Base-by-base conservation (phyloP, 139 green algal species). In the Closterium sp. region DNA sequence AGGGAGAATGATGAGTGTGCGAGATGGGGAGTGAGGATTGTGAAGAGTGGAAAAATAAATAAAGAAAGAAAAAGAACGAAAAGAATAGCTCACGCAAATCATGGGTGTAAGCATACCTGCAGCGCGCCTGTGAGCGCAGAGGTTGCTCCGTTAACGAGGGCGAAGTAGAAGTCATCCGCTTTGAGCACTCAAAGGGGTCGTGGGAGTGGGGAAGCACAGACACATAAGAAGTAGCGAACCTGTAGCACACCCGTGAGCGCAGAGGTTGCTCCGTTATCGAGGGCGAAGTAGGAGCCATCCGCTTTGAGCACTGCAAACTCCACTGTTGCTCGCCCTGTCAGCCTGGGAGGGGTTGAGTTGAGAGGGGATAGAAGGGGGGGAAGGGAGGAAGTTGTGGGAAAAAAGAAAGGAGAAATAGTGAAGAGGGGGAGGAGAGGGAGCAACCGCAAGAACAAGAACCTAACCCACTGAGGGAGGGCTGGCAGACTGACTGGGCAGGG, bases 271-370 rank as follows among this genome's bases (percentile, higher is more conserved):
- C 91, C 91, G 25, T 91, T 92, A 21, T 87, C 23, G 3, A 94
- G n/a, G 55, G 55, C 69, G 55, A 95, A 93, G 33, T 30, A 34
- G 4, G 19, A 32, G 33, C 85, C 83, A 33, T 92, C 91, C 84
- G 55, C 91, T 81, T 87, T 92, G 33, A 36, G 32, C 25, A 95
- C 28, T 34, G 85, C 91, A 28, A 95, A 43, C 91, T 92, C 86
- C 34, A 93, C 93, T 23, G 81, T 83, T 23, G 93, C 93, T 25
- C 92, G n/a, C 7, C 93, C 93, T 10, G 89, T 94, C 55, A 55
- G 36, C 36, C 36, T 55, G 36, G 36, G 36, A 94, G 2, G 90
- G 7, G 86, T 34, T 3, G 86, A 34, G 5, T 19, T 4, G 36
- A 69, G 86, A 7, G 36, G 6, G 81, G 81, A 32, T 31, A 8